Evolutionary conservation across 768 basidiomycete genomes (phyloP), one percentile per base, ranked within the genome.

Genomic region (Tylopilus felleus): DNA sequence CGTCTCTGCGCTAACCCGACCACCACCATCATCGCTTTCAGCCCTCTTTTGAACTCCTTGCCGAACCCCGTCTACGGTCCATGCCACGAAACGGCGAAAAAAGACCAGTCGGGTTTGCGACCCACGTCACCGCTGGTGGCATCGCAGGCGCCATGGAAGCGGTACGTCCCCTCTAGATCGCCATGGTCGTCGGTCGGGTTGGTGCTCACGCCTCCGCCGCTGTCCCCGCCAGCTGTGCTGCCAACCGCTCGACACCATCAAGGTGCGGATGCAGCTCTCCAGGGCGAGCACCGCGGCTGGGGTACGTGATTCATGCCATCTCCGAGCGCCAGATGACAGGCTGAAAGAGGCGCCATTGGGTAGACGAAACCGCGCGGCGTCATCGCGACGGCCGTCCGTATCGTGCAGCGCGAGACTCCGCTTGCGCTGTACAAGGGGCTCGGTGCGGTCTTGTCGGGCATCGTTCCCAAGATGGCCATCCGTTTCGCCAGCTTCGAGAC

Each of bases 231-330:
- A 92, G 89, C 68, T 91, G 55, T 79, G 71, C 65, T 96, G 94
- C 71, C 94, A 96, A 68, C 94, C 94, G 12, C 84, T 98, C 41
- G 97, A 99, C 70, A 98, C 97, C 23, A 98, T 98, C 79, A 98
- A 98, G 76, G 96, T 98, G 62, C 92, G 97, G n/a, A 99, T 99
- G 97, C 97, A 99, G 75, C 85, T 99, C 52, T 91, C 90, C 54
- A 84, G 77, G 72, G 87, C 93, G 10, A 84, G 93, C 31, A 75
- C 77, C 52, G 70, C 78, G 39, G 83, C 90, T 49, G 97, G 97
- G 44, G 97, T 98, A 72, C 68, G 90, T 86, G 4, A 29, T 25
- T 21, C 22, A 33, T 22, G 1, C 25, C 17, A 36, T 28, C n/a
- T 23, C 23, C 10, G 29, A 22, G 12, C 7, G 17, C 7, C 29